Evolutionary conservation across 2,329 filamentous ascomycete genomes (phyloP), one percentile per base, ranked within the genome.

Genomic region (Hymenotorrendiella dingleyae): DNA sequence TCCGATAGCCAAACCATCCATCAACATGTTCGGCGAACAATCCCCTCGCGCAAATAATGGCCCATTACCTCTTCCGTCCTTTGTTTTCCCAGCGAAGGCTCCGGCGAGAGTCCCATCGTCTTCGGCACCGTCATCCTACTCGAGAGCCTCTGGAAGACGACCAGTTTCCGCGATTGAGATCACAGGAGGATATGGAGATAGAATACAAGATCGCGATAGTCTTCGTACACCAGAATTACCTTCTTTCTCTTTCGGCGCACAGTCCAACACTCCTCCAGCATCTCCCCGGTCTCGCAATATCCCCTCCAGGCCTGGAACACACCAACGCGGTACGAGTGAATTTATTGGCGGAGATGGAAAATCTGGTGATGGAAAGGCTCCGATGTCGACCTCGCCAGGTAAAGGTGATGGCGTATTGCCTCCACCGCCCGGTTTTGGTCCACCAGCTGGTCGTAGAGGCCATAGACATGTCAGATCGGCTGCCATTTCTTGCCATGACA

Each of bases 391-490:
- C 10, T 88, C 82, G 55, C 82, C 84, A 21, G 84, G 80, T 9
- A 86, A 82, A 41, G 73, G 70, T 46, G 78, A 79, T 5, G 74
- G 76, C 50, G 63, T 72, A 6, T 72, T 81, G 7, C 76, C 79
- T 39, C 64, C 83, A 9, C 66, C 72, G 38, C 61, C 68, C 20
- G 59, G 64, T 20, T 67, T 68, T 24, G 69, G 68, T 7, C 70
- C 70, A 22, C 69, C 77, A 30, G 65, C 67, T 23, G 67, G 71
- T 40, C 73, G 80, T 48, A 75, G 86, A 53, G 80, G 84, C 12
- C 87, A 94, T 64, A 78, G 77, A 14, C 90, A 96, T 61, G 79
- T 87, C 46, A 80, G 91, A 47, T 95, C 90, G 24, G 76, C 74
- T 22, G 20, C 74, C 67, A 47, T 96, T 38, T 95, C 89, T 1